Conservation (phyloP, 2,329 filamentous ascomycete species). For the Truncatella angustata region DNA sequence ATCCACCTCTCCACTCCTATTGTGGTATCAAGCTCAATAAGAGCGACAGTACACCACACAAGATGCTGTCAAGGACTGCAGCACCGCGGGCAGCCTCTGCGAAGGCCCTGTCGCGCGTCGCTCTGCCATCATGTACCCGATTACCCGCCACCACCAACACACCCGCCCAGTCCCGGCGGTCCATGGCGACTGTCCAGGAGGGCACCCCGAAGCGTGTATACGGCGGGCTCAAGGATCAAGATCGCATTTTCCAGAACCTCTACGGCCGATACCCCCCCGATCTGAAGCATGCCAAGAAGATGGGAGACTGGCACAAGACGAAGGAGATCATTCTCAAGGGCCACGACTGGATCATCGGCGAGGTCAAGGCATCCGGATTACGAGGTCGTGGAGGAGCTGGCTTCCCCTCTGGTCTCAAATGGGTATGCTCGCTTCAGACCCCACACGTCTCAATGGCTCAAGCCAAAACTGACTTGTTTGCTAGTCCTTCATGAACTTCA, state of each 20-base stretch:
- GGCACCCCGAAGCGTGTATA: slow-evolving; percentile 68
- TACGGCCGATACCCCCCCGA: slow-evolving; percentile 92
- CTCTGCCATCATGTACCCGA: slow-evolving; percentile 27
- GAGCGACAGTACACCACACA: slow-evolving; percentile 30
- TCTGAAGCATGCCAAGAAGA: slow-evolving; percentile 92
- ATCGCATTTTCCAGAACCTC: slow-evolving; percentile 98
- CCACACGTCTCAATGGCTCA: background rate
- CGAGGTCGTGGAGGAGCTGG: slow-evolving; percentile 95
- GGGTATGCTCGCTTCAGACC: slow-evolving; percentile 56
- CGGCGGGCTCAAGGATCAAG: slow-evolving; percentile 90
- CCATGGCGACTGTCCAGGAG: slow-evolving; percentile 83
- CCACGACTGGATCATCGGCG: slow-evolving; percentile 97
- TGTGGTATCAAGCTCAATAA: slow-evolving; percentile 34
- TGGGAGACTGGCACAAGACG: slow-evolving; percentile 99
- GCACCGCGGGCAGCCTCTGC: slow-evolving; percentile 38
- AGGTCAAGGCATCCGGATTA: slow-evolving; percentile 94
- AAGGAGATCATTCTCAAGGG: slow-evolving; percentile 98
- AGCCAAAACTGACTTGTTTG: background rate
- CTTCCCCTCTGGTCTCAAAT: slow-evolving; percentile 98
- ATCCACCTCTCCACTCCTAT: slow-evolving; percentile 31
- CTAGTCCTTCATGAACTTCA: slow-evolving; percentile 99
- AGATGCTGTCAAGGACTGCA: slow-evolving; percentile 43
- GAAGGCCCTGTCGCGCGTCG: slow-evolving; percentile 37
- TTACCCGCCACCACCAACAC: slow-evolving; percentile 41
- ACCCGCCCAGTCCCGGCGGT: slow-evolving; percentile 59